Percentiles rank a stretch among this genome's conserved stretches.
Evolutionary conservation across 371 early-diverging fungal species (phyloP).

Genomic region (Mortierella sp.): DNA sequence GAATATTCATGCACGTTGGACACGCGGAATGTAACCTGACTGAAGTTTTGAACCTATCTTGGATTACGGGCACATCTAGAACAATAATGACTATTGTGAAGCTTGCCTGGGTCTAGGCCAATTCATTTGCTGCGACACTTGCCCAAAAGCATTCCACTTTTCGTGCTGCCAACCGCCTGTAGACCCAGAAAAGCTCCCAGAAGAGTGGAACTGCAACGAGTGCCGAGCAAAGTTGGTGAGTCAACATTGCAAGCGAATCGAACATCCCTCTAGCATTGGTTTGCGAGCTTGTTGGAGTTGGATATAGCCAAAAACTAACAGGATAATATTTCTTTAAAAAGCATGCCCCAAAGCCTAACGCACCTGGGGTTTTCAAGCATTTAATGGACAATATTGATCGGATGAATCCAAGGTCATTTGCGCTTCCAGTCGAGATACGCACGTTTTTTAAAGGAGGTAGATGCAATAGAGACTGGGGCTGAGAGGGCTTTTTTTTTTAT

Average conservation of each 20-base stretch:
- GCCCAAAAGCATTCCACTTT: slow-evolving; percentile 84
- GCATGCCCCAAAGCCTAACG: slow-evolving; percentile 36
- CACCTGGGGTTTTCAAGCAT: slow-evolving; percentile 56
- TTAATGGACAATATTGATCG: slow-evolving; percentile 58
- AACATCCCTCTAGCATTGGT: not conserved
- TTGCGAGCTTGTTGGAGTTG: not conserved
- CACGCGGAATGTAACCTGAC: not conserved
- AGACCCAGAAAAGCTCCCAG: slow-evolving; percentile 66
- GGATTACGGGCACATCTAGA: slow-evolving; percentile 27
- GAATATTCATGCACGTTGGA: not conserved
- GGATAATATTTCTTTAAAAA: not conserved
- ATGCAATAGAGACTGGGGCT: not conserved
- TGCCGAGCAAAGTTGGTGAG: slow-evolving; percentile 60
- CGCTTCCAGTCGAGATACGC: slow-evolving; percentile 61
- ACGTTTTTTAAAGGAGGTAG: slow-evolving; percentile 67
- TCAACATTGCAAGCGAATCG: no score
- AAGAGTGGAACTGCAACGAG: slow-evolving; percentile 78
- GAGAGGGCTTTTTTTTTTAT: not conserved
- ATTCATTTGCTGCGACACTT: slow-evolving; percentile 83
- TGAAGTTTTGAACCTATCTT: not conserved
- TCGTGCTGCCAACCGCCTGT: slow-evolving; percentile 83
- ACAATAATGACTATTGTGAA: slow-evolving; percentile 76
- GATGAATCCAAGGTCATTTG: slow-evolving; percentile 64
- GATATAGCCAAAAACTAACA: not conserved
- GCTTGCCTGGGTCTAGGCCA: slow-evolving; percentile 75